Percentiles rank a stretch among this genome's conserved stretches.
These are phyloP conservation scores for Xerocomellus amylosporus DNA, from an alignment of 768 basidiomycete genomes.

Conservation along the genomic window DNA sequence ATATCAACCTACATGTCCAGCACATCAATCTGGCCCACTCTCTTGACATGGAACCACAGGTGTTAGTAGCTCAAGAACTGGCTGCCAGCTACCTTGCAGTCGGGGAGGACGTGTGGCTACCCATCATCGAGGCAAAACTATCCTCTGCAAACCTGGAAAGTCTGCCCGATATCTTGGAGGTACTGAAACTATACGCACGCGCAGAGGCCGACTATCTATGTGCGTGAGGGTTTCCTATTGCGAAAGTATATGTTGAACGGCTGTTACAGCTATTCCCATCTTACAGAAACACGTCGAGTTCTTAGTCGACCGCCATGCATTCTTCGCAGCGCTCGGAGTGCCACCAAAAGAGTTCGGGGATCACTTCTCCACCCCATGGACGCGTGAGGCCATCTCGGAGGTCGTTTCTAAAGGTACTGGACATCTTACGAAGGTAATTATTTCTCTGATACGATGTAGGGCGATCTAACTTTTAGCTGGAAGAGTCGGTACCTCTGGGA, in stretches of 20 bases:
- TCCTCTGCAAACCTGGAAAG: conserved; percentile 51
- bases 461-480: conserved; percentile 11
- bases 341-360: conserved; percentile 53
- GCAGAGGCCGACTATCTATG: conserved; percentile 81
- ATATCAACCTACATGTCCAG: conserved; percentile 60
- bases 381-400: conserved; percentile 49
- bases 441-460: conserved; percentile 8
- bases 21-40: conserved; percentile 63
- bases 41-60: conserved; percentile 56
- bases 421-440: conserved; percentile 62
- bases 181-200: conserved; percentile 58
- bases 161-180: conserved; percentile 47
- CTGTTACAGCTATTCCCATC: conserved; percentile 65
- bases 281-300: conserved; percentile 68
- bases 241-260: conserved; percentile 17
- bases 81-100: conserved; percentile 59
- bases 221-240: conserved; percentile 39
- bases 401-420: conserved; percentile 54
- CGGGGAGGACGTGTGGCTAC: conserved; percentile 73
- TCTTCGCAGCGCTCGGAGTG: conserved; percentile 34
- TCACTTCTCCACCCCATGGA: conserved; percentile 62
- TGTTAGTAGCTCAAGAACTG: conserved; percentile 63
- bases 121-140: conserved; percentile 56
- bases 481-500: conserved; percentile 78
- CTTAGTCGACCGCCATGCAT: conserved; percentile 40